These are phyloP conservation scores for Tolypocladium pustulatum DNA, from an alignment of 2,329 filamentous ascomycete species.

Conservation along the genomic window DNA sequence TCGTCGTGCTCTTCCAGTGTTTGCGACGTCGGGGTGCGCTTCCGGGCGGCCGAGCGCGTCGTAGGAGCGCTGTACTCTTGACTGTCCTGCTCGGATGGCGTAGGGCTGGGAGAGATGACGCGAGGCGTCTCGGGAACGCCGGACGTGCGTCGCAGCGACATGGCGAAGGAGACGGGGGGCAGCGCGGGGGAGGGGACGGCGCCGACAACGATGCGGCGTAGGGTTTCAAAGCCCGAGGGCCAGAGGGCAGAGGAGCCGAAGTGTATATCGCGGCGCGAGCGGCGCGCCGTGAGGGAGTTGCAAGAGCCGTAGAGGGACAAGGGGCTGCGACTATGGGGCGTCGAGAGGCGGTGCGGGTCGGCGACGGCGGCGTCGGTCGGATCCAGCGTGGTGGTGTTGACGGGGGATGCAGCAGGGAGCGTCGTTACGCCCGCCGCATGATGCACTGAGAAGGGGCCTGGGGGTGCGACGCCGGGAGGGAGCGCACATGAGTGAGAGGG, in stretches of 20 bases:
- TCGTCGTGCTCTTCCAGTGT: conserved; percentile 49
- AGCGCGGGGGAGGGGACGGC: conserved; percentile 45
- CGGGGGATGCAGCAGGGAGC: conserved; percentile 42
- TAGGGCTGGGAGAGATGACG: conserved; percentile 82
- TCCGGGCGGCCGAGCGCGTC: conserved; percentile 62
- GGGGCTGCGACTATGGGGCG: conserved; percentile 5
- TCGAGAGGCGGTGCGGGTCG: conserved; percentile 6
- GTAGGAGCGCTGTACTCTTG: conserved; percentile 56
- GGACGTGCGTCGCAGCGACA: conserved; percentile 40
- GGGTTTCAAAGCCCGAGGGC: conserved; percentile 35
- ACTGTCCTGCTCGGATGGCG: conserved; percentile 27
- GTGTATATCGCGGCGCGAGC: conserved; percentile 41
- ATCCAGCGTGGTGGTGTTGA: conserved; percentile 43
- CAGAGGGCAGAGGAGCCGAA: conserved; percentile 34
- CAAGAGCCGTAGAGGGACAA: conserved; percentile 11
- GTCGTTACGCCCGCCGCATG: conserved; percentile 46
- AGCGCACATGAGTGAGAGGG: conserved; percentile 2
- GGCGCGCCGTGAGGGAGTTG: conserved; percentile 16
- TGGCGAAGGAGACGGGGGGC: conserved; percentile 46
- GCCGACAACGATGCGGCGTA: conserved; percentile 44
- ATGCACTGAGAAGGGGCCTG: conserved; percentile 17
- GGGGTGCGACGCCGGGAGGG: conserved; percentile 1
- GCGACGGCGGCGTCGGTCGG: conserved; percentile 29
- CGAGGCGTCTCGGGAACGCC: conserved; percentile 68
- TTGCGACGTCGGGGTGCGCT: conserved; percentile 43